Conservation (phyloP, 768 basidiomycete species). For the Tricholoma sp. region DNA sequence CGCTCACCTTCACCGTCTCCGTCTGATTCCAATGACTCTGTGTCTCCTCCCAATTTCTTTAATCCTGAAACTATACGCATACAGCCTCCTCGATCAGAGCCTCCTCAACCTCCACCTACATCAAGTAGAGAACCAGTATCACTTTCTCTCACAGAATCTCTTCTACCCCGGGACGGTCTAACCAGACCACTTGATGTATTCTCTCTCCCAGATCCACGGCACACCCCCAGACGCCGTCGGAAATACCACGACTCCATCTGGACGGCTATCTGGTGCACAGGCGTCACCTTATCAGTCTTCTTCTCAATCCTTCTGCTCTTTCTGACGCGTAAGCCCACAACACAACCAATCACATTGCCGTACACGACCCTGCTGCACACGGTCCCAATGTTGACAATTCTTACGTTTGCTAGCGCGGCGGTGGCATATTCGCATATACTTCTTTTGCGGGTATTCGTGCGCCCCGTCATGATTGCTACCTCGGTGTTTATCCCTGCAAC, state of each 20-base stretch:
- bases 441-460: constrained; percentile 74
- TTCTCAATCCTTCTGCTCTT: constrained; percentile 64
- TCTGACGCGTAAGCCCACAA: constrained; percentile 36
- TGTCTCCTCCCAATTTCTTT: constrained; percentile 39
- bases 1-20: constrained; percentile 34
- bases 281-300: constrained; percentile 55
- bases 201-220: constrained; percentile 70
- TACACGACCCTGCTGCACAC: constrained; percentile 74
- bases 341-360: constrained; percentile 38
- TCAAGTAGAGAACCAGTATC: constrained; percentile 37
- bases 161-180: constrained; percentile 69
- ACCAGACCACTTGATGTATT: constrained; percentile 65
- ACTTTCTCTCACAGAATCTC: constrained; percentile 73
- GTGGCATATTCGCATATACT: constrained; percentile 72
- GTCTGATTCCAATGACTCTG: constrained; percentile 38
- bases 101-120: constrained; percentile 39
- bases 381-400: constrained; percentile 67
- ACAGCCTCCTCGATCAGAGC: constrained; percentile 18
- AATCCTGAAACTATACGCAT: constrained; percentile 26
- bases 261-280: constrained; percentile 62
- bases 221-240: constrained; percentile 55
- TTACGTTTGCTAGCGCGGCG: constrained; percentile 65
- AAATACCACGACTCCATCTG: constrained; percentile 73
- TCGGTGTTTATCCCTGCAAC: constrained; percentile 72
- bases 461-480: constrained; percentile 76